Conservation (phyloP, 495 filamentous ascomycete species). For the Aspergillus funiculosus region DNA sequence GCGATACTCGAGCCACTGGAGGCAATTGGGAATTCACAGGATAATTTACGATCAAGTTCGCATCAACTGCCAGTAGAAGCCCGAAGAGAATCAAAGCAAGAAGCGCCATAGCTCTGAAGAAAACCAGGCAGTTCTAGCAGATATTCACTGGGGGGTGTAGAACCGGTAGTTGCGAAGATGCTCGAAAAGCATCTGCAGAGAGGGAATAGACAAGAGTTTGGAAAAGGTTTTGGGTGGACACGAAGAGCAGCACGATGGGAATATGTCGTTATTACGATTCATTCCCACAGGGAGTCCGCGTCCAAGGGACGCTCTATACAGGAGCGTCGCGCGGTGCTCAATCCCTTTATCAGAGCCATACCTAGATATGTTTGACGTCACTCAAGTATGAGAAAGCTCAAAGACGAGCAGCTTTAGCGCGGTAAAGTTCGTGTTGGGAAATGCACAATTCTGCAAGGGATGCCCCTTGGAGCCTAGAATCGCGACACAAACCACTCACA, state of each 20-base stretch:
- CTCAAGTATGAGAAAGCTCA: slow-evolving; percentile 36
- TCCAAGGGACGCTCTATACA: slow-evolving; percentile 30
- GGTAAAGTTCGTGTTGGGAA: slow-evolving; percentile 32
- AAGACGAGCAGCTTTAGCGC: slow-evolving; percentile 14
- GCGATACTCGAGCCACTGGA: slow-evolving; percentile 60
- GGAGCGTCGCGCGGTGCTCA: slow-evolving; percentile 32
- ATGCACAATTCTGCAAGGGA: slow-evolving; percentile 35
- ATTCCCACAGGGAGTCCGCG: slow-evolving; percentile 26
- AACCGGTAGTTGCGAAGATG: slow-evolving; percentile 9
- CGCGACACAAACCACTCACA: slow-evolving; percentile 24
- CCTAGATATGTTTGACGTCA: slow-evolving; percentile 45
- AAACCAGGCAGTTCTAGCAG: slow-evolving; percentile 13
- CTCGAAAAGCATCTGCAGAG: slow-evolving; percentile 6
- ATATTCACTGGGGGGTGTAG: slow-evolving; percentile 11
- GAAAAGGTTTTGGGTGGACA: slow-evolving; percentile 12
- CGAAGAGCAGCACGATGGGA: slow-evolving; percentile 17
- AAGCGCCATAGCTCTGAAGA: slow-evolving; percentile 26
- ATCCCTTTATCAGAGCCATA: slow-evolving; percentile 40
- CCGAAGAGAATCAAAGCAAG: slow-evolving; percentile 28
- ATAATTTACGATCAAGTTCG: slow-evolving; percentile 50
- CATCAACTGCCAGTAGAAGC: slow-evolving; percentile 33
- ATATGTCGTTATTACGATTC: slow-evolving; percentile 20
- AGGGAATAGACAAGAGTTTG: neutral
- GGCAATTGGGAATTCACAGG: slow-evolving; percentile 75
- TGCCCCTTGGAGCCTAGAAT: slow-evolving; percentile 26